These are phyloP conservation scores for Cercospora janseana DNA, from an alignment of 2,329 filamentous ascomycete species.

Conservation along the genomic window DNA sequence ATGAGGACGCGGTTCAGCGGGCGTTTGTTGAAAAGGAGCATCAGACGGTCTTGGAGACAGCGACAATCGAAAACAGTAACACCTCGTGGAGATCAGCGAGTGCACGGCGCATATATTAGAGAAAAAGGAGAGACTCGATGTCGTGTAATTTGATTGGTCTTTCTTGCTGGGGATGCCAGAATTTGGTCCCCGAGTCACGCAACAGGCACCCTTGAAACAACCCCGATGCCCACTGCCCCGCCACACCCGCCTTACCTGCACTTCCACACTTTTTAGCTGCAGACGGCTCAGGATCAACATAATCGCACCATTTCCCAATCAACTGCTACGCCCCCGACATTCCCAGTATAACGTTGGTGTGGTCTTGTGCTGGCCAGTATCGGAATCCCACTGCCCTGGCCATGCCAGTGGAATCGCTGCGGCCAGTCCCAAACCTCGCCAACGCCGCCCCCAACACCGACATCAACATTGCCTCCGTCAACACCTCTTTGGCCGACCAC, in stretches of 20 bases:
- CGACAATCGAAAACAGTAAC: constrained; percentile 6
- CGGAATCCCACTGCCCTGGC: background rate
- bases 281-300: background rate
- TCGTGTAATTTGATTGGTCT: too few relatives aligned
- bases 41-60: constrained; percentile 2
- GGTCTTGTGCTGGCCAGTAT: background rate
- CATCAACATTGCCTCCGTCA: constrained; percentile 6
- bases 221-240: background rate
- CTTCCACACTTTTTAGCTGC: constrained; percentile 3
- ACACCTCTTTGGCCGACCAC: constrained; percentile 2
- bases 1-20: constrained; percentile 9
- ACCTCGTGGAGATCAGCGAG: background rate
- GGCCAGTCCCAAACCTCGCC: constrained; percentile 2
- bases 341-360: background rate
- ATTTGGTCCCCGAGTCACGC: background rate
- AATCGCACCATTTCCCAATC: background rate
- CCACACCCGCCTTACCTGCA: background rate
- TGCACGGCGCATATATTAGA: background rate
- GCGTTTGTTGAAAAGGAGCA: constrained; percentile 9
- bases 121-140: background rate
- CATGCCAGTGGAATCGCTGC: constrained; percentile 11
- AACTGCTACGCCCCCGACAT: constrained; percentile 2
- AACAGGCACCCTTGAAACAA: background rate
- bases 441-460: background rate
- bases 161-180: too few relatives aligned